phyloP scores from a whole-genome alignment of 441 rosid species.

The Adansonia grandidieri region DNA sequence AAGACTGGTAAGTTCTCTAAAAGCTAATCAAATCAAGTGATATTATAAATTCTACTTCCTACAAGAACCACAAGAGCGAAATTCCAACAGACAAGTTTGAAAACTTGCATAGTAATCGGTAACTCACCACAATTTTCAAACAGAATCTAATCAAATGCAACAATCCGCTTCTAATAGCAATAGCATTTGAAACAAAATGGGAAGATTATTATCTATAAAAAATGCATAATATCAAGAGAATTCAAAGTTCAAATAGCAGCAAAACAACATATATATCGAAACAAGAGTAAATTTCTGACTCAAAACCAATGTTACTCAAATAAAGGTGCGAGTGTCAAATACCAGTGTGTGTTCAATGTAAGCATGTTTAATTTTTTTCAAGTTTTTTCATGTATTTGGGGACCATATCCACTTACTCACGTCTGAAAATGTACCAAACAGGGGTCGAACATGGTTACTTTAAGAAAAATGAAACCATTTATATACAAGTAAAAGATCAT shows the following conservation, averaged over 20 bases:
- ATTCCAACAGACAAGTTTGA: not conserved
- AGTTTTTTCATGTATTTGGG: no score
- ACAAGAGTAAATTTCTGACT: not conserved
- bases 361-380: no score
- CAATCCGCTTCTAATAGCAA: no score
- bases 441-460: no score
- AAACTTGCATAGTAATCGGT: not conserved
- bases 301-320: no score
- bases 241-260: not conserved
- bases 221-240: not conserved
- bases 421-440: no score
- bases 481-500: no score
- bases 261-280: not conserved
- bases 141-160: not conserved
- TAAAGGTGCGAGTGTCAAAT: no score
- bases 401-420: no score
- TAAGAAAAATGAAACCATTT: no score
- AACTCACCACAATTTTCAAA: not conserved
- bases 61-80: not conserved
- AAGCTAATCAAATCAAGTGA: slow-evolving; percentile 5
- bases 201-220: not conserved
- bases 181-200: not conserved
- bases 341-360: no score
- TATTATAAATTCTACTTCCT: not conserved
- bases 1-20: not conserved